Conservation (phyloP, 768 basidiomycete genomes). For the Suillus hirtellus region DNA sequence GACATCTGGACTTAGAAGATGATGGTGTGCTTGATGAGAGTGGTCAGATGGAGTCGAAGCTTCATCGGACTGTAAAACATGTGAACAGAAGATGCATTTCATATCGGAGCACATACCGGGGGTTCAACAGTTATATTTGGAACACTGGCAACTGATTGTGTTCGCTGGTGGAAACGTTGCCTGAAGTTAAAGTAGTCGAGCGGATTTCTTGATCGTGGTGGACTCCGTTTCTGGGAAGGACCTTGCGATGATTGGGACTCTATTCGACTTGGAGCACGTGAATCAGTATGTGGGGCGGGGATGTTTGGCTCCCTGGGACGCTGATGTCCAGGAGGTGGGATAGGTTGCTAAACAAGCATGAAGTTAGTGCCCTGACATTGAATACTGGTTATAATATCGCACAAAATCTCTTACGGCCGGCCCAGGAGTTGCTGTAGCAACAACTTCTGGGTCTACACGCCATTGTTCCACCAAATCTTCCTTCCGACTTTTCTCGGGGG, state of each 20-base stretch:
- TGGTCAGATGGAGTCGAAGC: conserved; percentile 36
- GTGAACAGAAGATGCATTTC: background rate
- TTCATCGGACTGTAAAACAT: conserved; percentile 38
- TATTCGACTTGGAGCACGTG: conserved; percentile 17
- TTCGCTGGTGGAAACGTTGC: conserved; percentile 31
- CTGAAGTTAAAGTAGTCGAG: conserved; percentile 26
- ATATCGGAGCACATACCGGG: conserved; percentile 34
- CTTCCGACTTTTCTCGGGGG: conserved; percentile 25
- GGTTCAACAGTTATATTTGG: conserved; percentile 47
- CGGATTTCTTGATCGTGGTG: conserved; percentile 20
- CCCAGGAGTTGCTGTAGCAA: conserved; percentile 18
- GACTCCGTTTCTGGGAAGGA: conserved; percentile 9
- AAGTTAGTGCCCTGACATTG: conserved; percentile 15
- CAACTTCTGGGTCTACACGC: conserved; percentile 29
- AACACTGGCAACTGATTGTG: conserved; percentile 36
- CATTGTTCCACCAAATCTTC: conserved; percentile 32
- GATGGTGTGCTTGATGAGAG: conserved; percentile 34
- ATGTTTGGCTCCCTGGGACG: conserved; percentile 34
- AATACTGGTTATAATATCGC: conserved; percentile 10
- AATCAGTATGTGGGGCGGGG: conserved; percentile 27
- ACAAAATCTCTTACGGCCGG: conserved; percentile 22
- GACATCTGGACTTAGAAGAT: conserved; percentile 46
- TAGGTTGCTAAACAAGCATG: background rate
- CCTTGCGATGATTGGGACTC: conserved; percentile 9
- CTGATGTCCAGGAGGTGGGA: conserved; percentile 21